These are phyloP conservation scores for Candida alai DNA, from an alignment of 805 yeast genomes.

Conservation along the genomic window DNA sequence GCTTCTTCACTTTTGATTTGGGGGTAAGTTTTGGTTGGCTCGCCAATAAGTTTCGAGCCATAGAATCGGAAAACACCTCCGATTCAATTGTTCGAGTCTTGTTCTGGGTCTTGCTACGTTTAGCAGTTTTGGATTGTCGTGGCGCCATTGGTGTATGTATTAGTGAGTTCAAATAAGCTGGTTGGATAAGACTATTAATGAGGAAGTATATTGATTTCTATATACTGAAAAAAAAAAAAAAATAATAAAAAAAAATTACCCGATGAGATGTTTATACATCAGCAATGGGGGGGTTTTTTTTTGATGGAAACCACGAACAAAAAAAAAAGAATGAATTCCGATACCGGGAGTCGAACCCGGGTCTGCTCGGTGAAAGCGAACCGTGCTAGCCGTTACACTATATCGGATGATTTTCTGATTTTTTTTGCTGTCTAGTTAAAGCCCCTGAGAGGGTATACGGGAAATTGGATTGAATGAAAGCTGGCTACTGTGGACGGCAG, in stretches of 20 bases:
- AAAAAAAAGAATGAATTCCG: constrained; percentile 41
- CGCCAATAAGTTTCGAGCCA: constrained; percentile 65
- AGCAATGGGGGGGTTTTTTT: too few species aligned
- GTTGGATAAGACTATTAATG: not conserved
- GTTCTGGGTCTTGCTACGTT: constrained; percentile 51
- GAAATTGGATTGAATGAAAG: too few species aligned
- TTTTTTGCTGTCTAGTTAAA: too few species aligned
- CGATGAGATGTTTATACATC: constrained; percentile 1
- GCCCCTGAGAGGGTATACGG: too few species aligned
- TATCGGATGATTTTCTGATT: constrained; percentile 36
- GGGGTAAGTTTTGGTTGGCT: constrained; percentile 58
- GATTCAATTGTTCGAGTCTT: constrained; percentile 55
- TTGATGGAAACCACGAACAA: not conserved
- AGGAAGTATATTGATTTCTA: not conserved
- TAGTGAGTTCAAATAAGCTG: not conserved
- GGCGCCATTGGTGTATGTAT: constrained; percentile 46
- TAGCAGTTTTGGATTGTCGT: constrained; percentile 57
- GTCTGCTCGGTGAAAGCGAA: constrained; percentile 53
- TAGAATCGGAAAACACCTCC: constrained; percentile 61
- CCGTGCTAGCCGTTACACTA: constrained; percentile 54
- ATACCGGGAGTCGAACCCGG: constrained; percentile 87
- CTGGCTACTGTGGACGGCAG: too few species aligned
- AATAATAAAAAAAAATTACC: constrained; percentile 3
- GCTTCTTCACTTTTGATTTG: constrained; percentile 49
- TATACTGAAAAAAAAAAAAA: not conserved